These are phyloP conservation scores for Aphanomyces cochlioides DNA, from an alignment of 352 stramenopile genomes.

Conservation along the genomic window DNA sequence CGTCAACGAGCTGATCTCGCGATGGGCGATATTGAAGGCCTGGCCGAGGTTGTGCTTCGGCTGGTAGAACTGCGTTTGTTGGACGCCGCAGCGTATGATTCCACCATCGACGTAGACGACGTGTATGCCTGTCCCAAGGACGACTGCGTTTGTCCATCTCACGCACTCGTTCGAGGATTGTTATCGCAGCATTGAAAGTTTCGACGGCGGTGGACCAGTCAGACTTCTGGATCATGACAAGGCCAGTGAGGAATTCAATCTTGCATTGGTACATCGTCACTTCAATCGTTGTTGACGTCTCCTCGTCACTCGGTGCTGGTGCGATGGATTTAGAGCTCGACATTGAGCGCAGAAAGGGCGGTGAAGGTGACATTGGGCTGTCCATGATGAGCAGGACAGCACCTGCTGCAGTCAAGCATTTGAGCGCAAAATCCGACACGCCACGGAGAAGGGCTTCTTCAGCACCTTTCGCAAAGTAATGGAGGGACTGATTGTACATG, in stretches of 20 bases:
- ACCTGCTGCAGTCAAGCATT: conserved; percentile 72
- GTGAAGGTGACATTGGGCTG: neutral
- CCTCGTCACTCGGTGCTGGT: neutral
- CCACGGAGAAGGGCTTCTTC: conserved; percentile 54
- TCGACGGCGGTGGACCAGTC: conserved; percentile 59
- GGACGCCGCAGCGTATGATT: neutral
- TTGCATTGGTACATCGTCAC: conserved; percentile 54
- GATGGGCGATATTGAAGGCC: neutral
- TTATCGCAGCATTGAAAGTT: conserved; percentile 34
- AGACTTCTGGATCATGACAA: conserved; percentile 66
- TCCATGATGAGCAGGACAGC: conserved; percentile 43
- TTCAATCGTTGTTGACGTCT: conserved; percentile 37
- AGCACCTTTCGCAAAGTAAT: conserved; percentile 56
- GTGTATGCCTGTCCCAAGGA: neutral
- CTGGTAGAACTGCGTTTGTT: neutral
- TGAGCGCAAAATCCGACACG: conserved; percentile 60
- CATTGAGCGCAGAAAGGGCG: neutral
- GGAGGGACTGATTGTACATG: conserved; percentile 50
- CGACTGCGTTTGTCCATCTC: neutral
- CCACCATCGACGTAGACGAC: neutral
- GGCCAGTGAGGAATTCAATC: conserved; percentile 68
- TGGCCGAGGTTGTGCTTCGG: too few relatives aligned
- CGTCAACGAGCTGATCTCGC: neutral
- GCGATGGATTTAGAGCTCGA: neutral
- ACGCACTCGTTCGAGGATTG: conserved; percentile 2